Base-by-base conservation (phyloP, 768 basidiomycete genomes). In the Russula abietina region DNA sequence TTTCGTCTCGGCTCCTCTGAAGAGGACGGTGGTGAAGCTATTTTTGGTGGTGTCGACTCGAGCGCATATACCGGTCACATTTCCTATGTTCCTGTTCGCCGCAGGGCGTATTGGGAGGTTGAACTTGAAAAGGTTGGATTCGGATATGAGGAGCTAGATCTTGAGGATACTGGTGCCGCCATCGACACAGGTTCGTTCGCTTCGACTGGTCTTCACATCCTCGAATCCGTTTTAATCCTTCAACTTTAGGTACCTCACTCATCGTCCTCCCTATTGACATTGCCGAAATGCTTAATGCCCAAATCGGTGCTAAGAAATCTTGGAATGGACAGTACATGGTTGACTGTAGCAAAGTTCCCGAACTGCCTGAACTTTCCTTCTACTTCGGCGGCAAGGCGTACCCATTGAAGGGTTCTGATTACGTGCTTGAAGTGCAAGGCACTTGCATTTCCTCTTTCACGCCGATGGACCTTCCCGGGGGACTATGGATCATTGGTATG, bases 41-140 rank as follows among this genome's bases (percentile, higher is more conserved):
- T 88, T 61, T 98, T 98, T 66, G 96, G 96, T 68, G 96, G 94
- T 48, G 81, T 98, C 65, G 94, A 99, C 73, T 57, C 74, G 12
- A 68, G 68, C 28, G 88, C 91, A 38, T 98, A 89, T 78, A 82
- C 74, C 5, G 97, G 97, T 73, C 78, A 86, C 71, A 81, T 99
- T 63, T 70, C 74, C 26, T 98, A 98, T 70, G 93, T 89, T 33
- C 96, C 97, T 55, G 80, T 99, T 57, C 87, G 95, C 69, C 85
- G 93, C 69, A 93, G 91, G 81, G 97, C 93, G 5, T 98, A 97
- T 77, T 97, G 95, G 95, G 96, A 98, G 75, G 93, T 98, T 51
- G 93, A 97, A 73, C 87, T 99, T 30, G 81, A 91, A 76, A 86
- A 87, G 73, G 80, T 99, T 65, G 69, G 77, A 4, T 95, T 99